These are phyloP conservation scores for Dunaliella sp. DNA, from an alignment of 139 green algal genomes.

Conservation along the genomic window DNA sequence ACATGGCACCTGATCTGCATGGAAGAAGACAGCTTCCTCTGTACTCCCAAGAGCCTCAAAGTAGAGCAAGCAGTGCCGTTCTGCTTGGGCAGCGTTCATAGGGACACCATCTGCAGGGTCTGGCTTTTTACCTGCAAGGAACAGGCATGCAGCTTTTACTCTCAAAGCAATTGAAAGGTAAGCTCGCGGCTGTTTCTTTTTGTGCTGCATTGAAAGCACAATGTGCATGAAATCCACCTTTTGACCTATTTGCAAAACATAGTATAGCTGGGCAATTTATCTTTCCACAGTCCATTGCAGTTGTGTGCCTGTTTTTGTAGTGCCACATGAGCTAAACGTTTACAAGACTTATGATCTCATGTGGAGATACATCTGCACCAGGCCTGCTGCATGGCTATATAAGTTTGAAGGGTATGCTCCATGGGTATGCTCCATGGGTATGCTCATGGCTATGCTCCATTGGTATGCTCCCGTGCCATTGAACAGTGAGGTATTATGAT, in stretches of 20 bases:
- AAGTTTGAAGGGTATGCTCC: too few relatives aligned
- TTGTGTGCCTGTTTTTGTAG: too few relatives aligned
- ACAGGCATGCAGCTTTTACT: background rate
- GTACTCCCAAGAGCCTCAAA: constrained; percentile 39
- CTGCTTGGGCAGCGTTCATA: background rate
- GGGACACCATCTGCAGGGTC: background rate
- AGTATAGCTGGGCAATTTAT: background rate
- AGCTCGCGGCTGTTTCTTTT: background rate
- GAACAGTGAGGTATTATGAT: too few relatives aligned
- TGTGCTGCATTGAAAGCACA: background rate
- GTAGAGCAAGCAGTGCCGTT: constrained; percentile 30
- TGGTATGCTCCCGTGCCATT: too few relatives aligned
- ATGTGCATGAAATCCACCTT: background rate
- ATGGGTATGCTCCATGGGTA: too few relatives aligned
- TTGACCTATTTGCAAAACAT: background rate
- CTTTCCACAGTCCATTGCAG: too few relatives aligned
- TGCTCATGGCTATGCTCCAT: too few relatives aligned
- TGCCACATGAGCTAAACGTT: too few relatives aligned
- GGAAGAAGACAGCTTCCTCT: constrained; percentile 50
- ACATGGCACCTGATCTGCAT: constrained; percentile 48
- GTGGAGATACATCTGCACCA: too few relatives aligned
- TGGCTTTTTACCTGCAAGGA: background rate
- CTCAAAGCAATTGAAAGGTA: background rate
- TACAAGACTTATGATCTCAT: too few relatives aligned
- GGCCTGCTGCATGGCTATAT: too few relatives aligned